Conservation (phyloP, 2,329 filamentous ascomycete genomes). For the Sclerotinia sclerotiorum region DNA sequence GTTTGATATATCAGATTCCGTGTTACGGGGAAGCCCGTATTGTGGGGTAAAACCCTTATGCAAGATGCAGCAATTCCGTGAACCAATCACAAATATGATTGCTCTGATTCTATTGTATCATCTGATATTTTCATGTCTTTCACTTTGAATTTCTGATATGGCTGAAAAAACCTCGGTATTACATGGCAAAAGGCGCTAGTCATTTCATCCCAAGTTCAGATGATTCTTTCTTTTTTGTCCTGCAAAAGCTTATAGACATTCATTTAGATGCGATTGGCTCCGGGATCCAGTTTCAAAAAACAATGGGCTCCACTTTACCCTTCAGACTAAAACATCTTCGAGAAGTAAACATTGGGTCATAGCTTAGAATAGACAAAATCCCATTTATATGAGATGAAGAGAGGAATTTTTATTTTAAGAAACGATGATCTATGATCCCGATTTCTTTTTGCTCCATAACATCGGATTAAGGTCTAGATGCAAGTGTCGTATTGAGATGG, state of each 20-base stretch:
- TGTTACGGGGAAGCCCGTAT: not conserved
- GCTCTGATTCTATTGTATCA: not conserved
- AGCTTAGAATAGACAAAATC: not conserved
- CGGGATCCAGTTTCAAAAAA: too few species aligned
- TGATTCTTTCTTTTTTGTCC: not conserved
- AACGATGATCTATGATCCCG: not conserved
- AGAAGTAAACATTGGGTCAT: not conserved
- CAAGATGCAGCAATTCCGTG: not conserved
- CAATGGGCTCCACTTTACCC: too few species aligned
- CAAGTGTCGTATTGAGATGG: not conserved
- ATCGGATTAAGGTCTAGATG: not conserved
- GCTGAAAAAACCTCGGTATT: conserved; percentile 2
- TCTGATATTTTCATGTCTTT: not conserved
- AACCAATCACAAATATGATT: not conserved
- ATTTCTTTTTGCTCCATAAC: not conserved
- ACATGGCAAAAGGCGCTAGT: too few species aligned
- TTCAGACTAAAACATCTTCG: not conserved
- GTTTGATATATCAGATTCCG: not conserved
- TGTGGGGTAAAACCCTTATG: not conserved
- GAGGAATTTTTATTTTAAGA: not conserved
- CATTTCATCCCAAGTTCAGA: not conserved
- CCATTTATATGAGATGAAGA: not conserved
- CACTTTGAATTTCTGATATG: not conserved
- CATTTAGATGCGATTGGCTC: too few species aligned
- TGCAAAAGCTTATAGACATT: not conserved